Evolutionary conservation across 1,284 basidiomycete genomes (phyloP), one percentile per base, ranked within the genome.

Genomic region (Takashimella koratensis): DNA sequence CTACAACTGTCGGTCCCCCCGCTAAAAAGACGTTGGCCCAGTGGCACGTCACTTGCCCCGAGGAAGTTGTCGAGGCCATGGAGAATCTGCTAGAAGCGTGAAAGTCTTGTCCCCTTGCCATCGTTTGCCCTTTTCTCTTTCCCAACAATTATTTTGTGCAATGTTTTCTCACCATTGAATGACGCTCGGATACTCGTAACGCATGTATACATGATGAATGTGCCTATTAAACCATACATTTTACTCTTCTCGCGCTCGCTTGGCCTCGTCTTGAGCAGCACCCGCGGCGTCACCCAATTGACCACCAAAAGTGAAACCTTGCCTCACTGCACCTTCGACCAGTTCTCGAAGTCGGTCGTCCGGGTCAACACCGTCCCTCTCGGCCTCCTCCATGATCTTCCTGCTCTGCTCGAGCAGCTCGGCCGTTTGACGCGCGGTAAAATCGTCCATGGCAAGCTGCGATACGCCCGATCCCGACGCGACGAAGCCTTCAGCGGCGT

Each of bases 11-110:
- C 21, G 90, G 91, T 0, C 86, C 88, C 58, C 84, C 84, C 62
- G 85, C 84, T 64, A 94, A 94, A 78, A 84, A 88, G 67, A 94
- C 91, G 47, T 78, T 92, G 52, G 91, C 90, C 12, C 82, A 81
- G 45, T 94, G 90, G 89, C 90, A 93, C 76, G 87, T 94, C 53
- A 90, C 88, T 20, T 67, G 69, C 53, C 76, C 76, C 21, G 73
- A 75, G 41, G 74, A 77, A 51, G 66, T 77, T 4, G 73, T 76
- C 27, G 75, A 76, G 22, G 63, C 68, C 21, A 52, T 75, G 47
- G 70, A 74, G 52, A 43, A 54, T 30, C 45, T 75, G 39, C 54
- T 75, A 3, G 63, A 63, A 36, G 41, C 20, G 20, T 47, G 53
- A 42, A 46, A 42, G 8, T 36, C 30, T 36, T 36, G 30, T 36